Conservation (phyloP, 768 basidiomycete genomes). For the Boletus reticulatus region DNA sequence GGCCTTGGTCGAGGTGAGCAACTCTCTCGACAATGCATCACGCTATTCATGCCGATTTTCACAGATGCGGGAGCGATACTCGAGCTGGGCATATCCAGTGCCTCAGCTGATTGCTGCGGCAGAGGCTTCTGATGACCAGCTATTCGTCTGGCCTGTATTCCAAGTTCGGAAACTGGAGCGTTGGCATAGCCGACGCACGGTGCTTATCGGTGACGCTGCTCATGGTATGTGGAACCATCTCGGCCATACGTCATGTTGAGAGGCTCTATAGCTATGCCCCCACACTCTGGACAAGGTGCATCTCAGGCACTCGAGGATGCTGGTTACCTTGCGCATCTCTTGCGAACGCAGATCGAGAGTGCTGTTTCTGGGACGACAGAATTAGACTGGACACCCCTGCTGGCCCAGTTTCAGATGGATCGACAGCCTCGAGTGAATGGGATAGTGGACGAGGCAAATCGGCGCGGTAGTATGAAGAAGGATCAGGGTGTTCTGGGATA, state of each 20-base stretch:
- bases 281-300: constrained; percentile 32
- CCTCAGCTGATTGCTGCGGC: constrained; percentile 25
- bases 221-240: constrained; percentile 21
- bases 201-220: constrained; percentile 33
- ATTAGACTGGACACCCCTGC: constrained; percentile 12
- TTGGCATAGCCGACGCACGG: constrained; percentile 25
- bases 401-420: constrained; percentile 24
- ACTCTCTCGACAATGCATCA: not conserved
- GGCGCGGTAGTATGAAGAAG: constrained; percentile 24
- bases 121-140: constrained; percentile 11
- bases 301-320: constrained; percentile 33
- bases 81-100: constrained; percentile 27
- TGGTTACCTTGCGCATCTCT: constrained; percentile 28
- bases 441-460: constrained; percentile 28
- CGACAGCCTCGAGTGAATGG: constrained; percentile 24
- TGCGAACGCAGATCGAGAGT: constrained; percentile 13
- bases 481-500: constrained; percentile 16
- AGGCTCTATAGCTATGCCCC: constrained; percentile 26
- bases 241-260: not conserved
- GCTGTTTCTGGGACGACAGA: not conserved
- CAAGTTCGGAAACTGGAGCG: constrained; percentile 21
- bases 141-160: constrained; percentile 31
- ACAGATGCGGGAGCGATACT: constrained; percentile 27
- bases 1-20: constrained; percentile 16
- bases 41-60: not conserved